Conservation (phyloP, 208 protist genomes). For the Lotmaria passim region DNA sequence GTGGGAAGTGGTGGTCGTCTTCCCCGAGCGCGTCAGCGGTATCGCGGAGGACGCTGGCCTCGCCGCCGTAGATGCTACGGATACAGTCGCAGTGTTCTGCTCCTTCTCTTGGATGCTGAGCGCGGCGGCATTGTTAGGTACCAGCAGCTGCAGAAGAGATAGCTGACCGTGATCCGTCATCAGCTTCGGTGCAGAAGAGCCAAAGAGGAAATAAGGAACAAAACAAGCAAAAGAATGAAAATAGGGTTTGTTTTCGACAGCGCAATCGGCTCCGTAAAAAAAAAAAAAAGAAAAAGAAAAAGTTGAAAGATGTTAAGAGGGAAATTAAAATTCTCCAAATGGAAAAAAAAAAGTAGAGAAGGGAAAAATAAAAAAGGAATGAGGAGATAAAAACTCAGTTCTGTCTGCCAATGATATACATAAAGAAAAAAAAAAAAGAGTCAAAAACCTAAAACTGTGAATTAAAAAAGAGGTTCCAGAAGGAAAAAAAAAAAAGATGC, state of each 20-base stretch:
- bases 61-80: not conserved
- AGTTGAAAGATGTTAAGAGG: not conserved
- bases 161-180: constrained; percentile 14
- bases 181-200: too few relatives aligned
- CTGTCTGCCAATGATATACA: too few relatives aligned
- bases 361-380: constrained; percentile 7
- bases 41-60: not conserved
- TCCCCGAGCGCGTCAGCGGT: not conserved
- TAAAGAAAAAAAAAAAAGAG: not conserved
- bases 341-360: not conserved
- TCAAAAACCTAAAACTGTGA: not conserved
- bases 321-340: constrained; percentile 11
- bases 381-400: not conserved
- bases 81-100: not conserved
- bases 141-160: constrained; percentile 15
- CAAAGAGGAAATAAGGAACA: too few relatives aligned
- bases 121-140: constrained; percentile 4
- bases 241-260: too few relatives aligned
- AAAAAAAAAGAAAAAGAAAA: not conserved
- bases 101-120: not conserved
- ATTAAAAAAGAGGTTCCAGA: not conserved
- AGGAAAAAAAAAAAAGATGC: not conserved
- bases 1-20: not conserved
- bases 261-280: not conserved
- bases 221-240: too few relatives aligned